Percentiles rank a stretch among this genome's conserved stretches.
These are phyloP conservation scores for Capsella bursapastoris DNA, from an alignment of 345 rosid species.

Conservation along the genomic window DNA sequence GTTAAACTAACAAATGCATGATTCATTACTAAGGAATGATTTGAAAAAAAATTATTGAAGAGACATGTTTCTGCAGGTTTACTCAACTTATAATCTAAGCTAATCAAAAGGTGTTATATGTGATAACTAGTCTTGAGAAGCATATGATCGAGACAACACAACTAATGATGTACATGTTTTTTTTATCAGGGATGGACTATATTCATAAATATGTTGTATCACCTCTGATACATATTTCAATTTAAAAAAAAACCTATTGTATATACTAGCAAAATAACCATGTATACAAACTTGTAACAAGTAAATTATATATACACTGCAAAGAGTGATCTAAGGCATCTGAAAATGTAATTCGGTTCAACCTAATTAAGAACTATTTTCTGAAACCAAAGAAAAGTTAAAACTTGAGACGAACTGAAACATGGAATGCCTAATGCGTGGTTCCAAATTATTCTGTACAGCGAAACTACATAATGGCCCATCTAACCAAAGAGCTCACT, in stretches of 20 bases:
- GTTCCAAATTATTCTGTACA: background rate
- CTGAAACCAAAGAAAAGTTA: too few species aligned
- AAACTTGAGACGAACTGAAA: background rate
- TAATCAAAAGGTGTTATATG: slow-evolving; percentile 19
- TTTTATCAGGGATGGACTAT: slow-evolving; percentile 6
- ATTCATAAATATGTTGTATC: background rate
- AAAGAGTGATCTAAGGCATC: background rate
- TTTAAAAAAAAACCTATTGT: too few species aligned
- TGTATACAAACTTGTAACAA: background rate
- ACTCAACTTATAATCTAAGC: slow-evolving; percentile 40
- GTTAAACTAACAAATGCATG: slow-evolving; percentile 6
- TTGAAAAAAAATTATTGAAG: background rate
- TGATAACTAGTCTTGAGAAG: slow-evolving; percentile 16
- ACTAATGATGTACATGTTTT: slow-evolving; percentile 12
- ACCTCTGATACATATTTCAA: too few species aligned
- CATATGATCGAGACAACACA: slow-evolving; percentile 28
- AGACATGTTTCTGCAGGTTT: slow-evolving; percentile 22
- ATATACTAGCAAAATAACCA: background rate
- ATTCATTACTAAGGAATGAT: background rate
- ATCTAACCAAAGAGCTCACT: background rate
- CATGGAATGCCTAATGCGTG: background rate
- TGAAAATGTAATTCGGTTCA: too few species aligned
- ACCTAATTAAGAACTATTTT: too few species aligned
- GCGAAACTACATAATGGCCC: slow-evolving; percentile 4
- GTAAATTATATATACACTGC: background rate